Conservation (phyloP, 768 basidiomycete genomes). For the Nidularia pulvinata region DNA sequence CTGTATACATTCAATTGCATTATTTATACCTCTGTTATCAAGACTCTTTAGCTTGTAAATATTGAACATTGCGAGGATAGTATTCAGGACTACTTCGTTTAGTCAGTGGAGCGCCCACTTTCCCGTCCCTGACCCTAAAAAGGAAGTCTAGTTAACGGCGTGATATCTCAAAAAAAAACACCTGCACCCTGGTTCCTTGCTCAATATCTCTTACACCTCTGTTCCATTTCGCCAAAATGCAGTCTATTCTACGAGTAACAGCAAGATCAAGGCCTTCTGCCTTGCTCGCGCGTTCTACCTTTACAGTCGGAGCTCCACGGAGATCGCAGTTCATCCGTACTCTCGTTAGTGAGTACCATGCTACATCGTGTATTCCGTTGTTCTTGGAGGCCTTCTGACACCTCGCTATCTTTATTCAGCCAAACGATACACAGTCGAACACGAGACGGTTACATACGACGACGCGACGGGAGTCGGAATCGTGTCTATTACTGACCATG, state of each 20-base stretch:
- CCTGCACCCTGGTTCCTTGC: constrained; percentile 2
- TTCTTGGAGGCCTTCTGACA: neutral
- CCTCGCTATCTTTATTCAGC: constrained; percentile 45
- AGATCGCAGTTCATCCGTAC: constrained; percentile 39
- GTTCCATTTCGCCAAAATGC: constrained; percentile 27
- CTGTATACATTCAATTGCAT: constrained; percentile 2
- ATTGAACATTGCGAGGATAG: no score
- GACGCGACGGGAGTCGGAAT: constrained; percentile 74
- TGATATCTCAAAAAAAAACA: constrained; percentile 10
- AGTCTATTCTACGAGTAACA: constrained; percentile 30
- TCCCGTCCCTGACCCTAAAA: constrained; percentile 6
- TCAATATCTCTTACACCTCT: constrained; percentile 3
- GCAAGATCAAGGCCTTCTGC: constrained; percentile 20
- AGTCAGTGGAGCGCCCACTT: no score
- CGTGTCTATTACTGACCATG: constrained; percentile 89
- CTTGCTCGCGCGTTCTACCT: constrained; percentile 4
- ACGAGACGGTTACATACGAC: constrained; percentile 86
- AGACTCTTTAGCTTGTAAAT: no score
- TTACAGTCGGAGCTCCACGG: constrained; percentile 9
- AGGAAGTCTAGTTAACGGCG: constrained; percentile 13
- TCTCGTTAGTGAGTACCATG: constrained; percentile 56
- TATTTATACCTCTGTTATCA: neutral
- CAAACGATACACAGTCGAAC: constrained; percentile 82
- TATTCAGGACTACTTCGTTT: no score
- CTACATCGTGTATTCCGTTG: neutral